Evolutionary conservation across 495 filamentous ascomycete genomes (phyloP).

Genomic region (Talaromyces proteolyticus): DNA sequence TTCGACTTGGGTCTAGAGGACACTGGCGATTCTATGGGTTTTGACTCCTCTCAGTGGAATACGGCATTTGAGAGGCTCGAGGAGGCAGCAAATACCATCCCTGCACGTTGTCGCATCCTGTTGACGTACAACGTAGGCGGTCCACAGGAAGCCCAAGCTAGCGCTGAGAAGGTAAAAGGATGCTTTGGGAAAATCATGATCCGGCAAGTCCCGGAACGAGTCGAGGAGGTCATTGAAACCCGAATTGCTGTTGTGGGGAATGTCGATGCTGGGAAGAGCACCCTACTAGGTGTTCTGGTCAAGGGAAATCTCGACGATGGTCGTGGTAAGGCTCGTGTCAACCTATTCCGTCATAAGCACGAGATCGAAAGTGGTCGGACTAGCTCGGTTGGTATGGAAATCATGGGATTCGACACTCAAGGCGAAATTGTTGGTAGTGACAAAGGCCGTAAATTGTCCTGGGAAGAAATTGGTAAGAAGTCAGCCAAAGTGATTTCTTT

Average conservation of each 20-base stretch:
- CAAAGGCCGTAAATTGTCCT: conserved; percentile 82
- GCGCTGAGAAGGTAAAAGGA: conserved; percentile 58
- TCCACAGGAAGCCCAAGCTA: conserved; percentile 58
- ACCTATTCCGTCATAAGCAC: conserved; percentile 96
- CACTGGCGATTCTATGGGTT: conserved; percentile 83
- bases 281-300: conserved; percentile 92
- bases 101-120: conserved; percentile 71
- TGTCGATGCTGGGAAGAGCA: conserved; percentile 95
- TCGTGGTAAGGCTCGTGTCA: conserved; percentile 87
- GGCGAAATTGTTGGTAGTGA: conserved; percentile 81
- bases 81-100: conserved; percentile 56
- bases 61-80: conserved; percentile 63
- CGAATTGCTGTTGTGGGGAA: conserved; percentile 96
- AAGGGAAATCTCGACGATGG: conserved; percentile 96
- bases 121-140: conserved; percentile 86
- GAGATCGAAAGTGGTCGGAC: conserved; percentile 94
- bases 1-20: conserved; percentile 93
- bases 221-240: conserved; percentile 92
- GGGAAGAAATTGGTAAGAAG: conserved; percentile 96
- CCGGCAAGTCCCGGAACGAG: conserved; percentile 61
- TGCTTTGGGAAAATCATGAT: conserved; percentile 80
- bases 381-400: conserved; percentile 96
- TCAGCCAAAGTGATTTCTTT: conserved; percentile 96
- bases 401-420: conserved; percentile 92
- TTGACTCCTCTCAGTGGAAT: conserved; percentile 75